phyloP scores from a whole-genome alignment of 2,329 filamentous ascomycete genomes.

The Colletotrichum musae region DNA sequence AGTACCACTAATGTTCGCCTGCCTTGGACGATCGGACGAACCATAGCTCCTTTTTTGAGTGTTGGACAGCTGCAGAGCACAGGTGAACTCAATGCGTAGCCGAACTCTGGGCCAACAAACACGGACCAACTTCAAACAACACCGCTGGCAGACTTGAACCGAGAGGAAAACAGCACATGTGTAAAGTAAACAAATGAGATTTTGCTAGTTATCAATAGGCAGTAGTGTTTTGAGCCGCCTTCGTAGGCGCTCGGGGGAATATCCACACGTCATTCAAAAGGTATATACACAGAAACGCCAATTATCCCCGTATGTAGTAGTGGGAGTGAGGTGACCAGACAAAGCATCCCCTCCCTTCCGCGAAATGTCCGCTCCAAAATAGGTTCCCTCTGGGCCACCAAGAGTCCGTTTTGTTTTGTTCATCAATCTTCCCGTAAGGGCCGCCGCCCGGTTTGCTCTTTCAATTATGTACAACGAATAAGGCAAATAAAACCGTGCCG shows the following conservation, averaged over 20 bases:
- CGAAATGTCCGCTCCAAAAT: slow-evolving; percentile 7
- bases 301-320: slow-evolving; percentile 18
- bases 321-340: slow-evolving; percentile 3
- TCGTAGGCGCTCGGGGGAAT: slow-evolving; percentile 22
- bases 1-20: neutral
- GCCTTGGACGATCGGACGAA: slow-evolving; percentile 15
- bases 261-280: slow-evolving; percentile 39
- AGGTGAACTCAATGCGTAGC: neutral
- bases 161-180: neutral
- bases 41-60: neutral
- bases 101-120: slow-evolving; percentile 20
- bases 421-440: slow-evolving; percentile 9
- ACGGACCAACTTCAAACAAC: slow-evolving; percentile 7
- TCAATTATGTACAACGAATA: slow-evolving; percentile 42
- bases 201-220: slow-evolving; percentile 23
- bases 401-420: slow-evolving; percentile 15
- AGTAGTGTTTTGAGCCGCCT: slow-evolving; percentile 13
- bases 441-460: slow-evolving; percentile 30
- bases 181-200: slow-evolving; percentile 5
- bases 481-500: neutral
- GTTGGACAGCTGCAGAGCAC: slow-evolving; percentile 29
- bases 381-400: slow-evolving; percentile 6
- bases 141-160: neutral
- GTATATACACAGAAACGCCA: slow-evolving; percentile 41
- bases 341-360: slow-evolving; percentile 11